Evolutionary conservation across 2,329 filamentous ascomycete species (phyloP), one percentile per base, ranked within the genome.

Genomic region (Aspergillus glaucus): DNA sequence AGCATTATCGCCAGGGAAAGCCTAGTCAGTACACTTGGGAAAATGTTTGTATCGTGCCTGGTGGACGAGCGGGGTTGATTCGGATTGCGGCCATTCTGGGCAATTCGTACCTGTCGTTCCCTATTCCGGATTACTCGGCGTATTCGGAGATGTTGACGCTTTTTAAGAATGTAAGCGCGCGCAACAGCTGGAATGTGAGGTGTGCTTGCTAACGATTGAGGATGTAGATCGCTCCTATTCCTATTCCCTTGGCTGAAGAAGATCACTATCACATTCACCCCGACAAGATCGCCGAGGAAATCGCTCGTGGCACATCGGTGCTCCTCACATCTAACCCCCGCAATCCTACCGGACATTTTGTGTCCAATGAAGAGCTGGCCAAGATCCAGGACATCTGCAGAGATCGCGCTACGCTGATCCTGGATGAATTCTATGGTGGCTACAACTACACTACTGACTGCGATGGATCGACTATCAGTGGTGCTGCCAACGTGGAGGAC

Each of bases 71-170:
- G 30, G 92, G 92, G 44, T 75, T 97, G 71, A 96, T 96, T 67
- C 83, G 92, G 60, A 96, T 97, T 66, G 92, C 92, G 17, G 92
- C 92, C 45, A 90, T 97, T 5, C 74, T 97, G 59, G 92, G 92
- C 55, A 95, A 95, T 68, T 85, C 90, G 48, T 95, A 95, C 64
- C 78, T 96, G 54, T 88, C 86, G 39, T 96, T 96, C 79, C 95
- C 95, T 72, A 88, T 95, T 65, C 88, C 88, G 42, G 87, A 96
- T 69, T 96, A 96, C 74, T 95, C 91, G 3, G 92, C 92, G 2
- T 97, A 97, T 77, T 95, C 94, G 64, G 91, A 96, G 76, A 96
- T 97, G 91, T 73, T 96, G 73, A 89, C 85, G 50, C 76, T 96
- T 50, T 96, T 97, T 79, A 90, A 88, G 73, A 95, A 95, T 70